phyloP scores from a whole-genome alignment of 1,284 basidiomycete species.

The Xerocomus minutiporus region DNA sequence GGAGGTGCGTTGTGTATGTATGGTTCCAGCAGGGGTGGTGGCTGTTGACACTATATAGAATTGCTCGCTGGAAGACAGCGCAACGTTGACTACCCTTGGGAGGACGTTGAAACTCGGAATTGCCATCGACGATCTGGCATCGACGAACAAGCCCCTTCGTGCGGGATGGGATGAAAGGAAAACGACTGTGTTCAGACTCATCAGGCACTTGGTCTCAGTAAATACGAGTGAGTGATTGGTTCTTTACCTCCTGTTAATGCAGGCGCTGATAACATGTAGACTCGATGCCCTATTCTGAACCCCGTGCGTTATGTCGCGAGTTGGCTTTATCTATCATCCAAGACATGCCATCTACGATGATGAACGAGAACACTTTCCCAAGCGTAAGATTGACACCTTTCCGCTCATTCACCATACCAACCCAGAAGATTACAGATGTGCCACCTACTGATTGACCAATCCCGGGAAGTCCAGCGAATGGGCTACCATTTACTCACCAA shows the following conservation, averaged over 20 bases:
- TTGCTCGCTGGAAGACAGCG: constrained; percentile 56
- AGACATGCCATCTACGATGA: constrained; percentile 58
- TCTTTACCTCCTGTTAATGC: neutral
- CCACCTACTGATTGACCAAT: constrained; percentile 66
- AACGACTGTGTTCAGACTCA: constrained; percentile 46
- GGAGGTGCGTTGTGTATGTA: constrained; percentile 54
- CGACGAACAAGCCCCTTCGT: constrained; percentile 70
- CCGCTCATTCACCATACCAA: neutral
- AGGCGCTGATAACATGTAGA: constrained; percentile 13
- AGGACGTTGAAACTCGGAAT: constrained; percentile 69
- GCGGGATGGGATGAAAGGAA: constrained; percentile 67
- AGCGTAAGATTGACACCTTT: constrained; percentile 42
- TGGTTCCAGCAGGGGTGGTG: neutral
- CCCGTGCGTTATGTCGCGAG: constrained; percentile 64
- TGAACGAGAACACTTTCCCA: constrained; percentile 60
- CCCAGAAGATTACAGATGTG: constrained; percentile 53
- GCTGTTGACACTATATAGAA: constrained; percentile 38
- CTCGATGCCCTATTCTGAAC: constrained; percentile 42
- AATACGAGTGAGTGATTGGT: constrained; percentile 42
- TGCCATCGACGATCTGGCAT: constrained; percentile 65
- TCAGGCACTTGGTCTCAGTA: constrained; percentile 55
- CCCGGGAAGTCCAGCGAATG: constrained; percentile 63
- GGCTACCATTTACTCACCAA: constrained; percentile 62
- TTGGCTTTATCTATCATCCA: constrained; percentile 65
- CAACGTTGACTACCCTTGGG: constrained; percentile 59